Base-by-base conservation (phyloP, 2,329 filamentous ascomycete species). In the Lizonia empirigonia region DNA sequence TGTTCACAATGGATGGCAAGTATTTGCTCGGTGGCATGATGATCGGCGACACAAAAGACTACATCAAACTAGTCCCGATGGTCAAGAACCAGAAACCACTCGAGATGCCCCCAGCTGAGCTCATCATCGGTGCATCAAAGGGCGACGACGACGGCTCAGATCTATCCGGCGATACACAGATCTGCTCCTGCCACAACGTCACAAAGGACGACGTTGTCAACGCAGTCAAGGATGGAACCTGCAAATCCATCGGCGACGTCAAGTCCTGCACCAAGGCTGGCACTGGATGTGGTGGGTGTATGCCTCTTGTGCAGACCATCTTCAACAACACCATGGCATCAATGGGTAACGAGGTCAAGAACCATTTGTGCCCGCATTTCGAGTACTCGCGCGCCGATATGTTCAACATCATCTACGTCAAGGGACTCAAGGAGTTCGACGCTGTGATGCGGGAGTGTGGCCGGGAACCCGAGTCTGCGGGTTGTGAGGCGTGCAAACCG, bases 1-100 rank as follows among this genome's bases (percentile, higher is more conserved):
- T 96, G 9, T 96, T 96, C 67, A 95, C 91, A 0, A 78, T 86
- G 67, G 92, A 96, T 67, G 91, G 91, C 20, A 95, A 95, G 70
- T 93, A 93, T 64, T 78, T 96, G 1, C 83, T 96, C 0, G 91
- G 91, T n/a, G 92, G 91, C 4, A 96, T 96, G 90, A 96, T 96
- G 90, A 94, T 96, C 55, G 92, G 91, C 30, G 91, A 96, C 65
- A 95, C 90, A 0, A 88, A 84, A 56, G 91, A 96, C 75, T 96
- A 96, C 67, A 83, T 95, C 75, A 96, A 93, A 71, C 77, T 96
- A 18, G 89, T 95, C 1, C 88, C 90, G 1, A 85, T 96, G 80
- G 90, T 94, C 46, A 95, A 92, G 76, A 86, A 84, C 59, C 88
- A 91, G 68, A 95, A 92, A 70, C 78, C 81, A 55, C 80, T 96